A percentile compares a stretch with the other conserved stretches of the same genome.
Evolutionary conservation across 2,329 filamentous ascomycete species (phyloP).

Genomic region (Diaporthe sp.): DNA sequence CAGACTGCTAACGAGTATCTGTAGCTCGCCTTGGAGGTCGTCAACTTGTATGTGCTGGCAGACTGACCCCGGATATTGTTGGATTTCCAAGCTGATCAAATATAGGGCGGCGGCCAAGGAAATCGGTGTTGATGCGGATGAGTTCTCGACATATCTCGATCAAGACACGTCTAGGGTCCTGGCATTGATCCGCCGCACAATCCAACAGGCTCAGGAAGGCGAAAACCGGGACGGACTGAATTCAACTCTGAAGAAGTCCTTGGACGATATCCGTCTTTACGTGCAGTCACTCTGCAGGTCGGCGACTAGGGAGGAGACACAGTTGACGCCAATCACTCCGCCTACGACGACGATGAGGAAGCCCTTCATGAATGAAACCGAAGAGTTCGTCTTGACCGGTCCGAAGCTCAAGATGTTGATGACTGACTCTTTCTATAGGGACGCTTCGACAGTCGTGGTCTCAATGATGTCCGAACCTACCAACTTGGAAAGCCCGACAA

Average conservation of each 20-base stretch:
- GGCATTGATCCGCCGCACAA: slow-evolving; percentile 29
- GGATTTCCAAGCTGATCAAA: neutral
- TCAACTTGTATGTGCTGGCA: slow-evolving; percentile 29
- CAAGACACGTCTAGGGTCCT: slow-evolving; percentile 33
- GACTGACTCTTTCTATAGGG: neutral
- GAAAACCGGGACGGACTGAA: slow-evolving; percentile 21
- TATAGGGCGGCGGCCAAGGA: slow-evolving; percentile 30
- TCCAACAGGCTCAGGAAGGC: slow-evolving; percentile 31
- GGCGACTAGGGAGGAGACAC: neutral
- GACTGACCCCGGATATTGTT: neutral
- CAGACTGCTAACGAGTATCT: neutral
- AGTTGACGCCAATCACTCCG: neutral
- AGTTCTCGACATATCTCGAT: slow-evolving; percentile 29
- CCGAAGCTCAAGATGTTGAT: accelerated
- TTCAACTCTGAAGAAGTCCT: slow-evolving; percentile 8
- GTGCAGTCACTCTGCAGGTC: slow-evolving; percentile 29
- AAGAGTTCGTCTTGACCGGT: neutral
- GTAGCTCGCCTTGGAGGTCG: slow-evolving; percentile 35
- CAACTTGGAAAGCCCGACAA: neutral
- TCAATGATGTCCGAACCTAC: neutral
- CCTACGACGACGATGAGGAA: neutral
- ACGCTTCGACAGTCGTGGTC: neutral
- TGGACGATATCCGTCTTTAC: slow-evolving; percentile 33
- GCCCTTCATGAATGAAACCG: neutral
- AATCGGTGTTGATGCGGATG: slow-evolving; percentile 18